Evolutionary conservation across 2,329 filamentous ascomycete genomes (phyloP), one percentile per base, ranked within the genome.

Genomic region (Claviceps citrina): DNA sequence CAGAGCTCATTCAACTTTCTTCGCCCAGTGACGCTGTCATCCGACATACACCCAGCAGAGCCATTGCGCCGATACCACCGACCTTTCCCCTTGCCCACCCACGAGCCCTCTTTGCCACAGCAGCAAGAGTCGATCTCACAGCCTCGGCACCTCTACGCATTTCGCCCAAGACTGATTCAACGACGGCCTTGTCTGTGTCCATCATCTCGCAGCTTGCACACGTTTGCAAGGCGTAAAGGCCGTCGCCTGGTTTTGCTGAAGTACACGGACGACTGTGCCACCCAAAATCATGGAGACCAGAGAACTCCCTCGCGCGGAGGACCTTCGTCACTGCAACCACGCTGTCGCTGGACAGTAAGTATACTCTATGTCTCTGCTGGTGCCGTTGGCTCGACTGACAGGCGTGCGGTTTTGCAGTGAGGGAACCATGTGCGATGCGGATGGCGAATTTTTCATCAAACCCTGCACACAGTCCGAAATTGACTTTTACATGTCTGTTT

Each of bases 391-490:
- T 9, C 25, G 4, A 24, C 34, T 38, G 24, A 38, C 35, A 12
- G 16, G 33, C 31, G 10, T 28, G 34, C 22, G 19, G 30, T 37
- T 8, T 16, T 18, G 7, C 55, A 95, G 87, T 63, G 87, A 93
- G 49, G 91, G 91, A 47, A 89, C 93, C 35, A 74, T 93, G 51
- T 86, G 81, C 55, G 85, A 93, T 54, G 68, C 73, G 41, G 77
- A 84, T 39, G 91, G 91, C 56, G 76, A 81, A 47, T 68, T 96
- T 26, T 83, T 98, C 57, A 84, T 95, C 56, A 98, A 98, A 62
- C 91, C 91, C 15, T 96, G 89, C 60, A 93, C 84, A 0, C 64
- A 76, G 46, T 70, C 78, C 47, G 91, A 98, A 63, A 76, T 96
- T 51, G 71, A 77, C 33, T 98, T 98, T 60, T 98, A 98, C 67